phyloP scores from a whole-genome alignment of 2,329 filamentous ascomycete genomes.

The Pleoardoris graminearum region DNA sequence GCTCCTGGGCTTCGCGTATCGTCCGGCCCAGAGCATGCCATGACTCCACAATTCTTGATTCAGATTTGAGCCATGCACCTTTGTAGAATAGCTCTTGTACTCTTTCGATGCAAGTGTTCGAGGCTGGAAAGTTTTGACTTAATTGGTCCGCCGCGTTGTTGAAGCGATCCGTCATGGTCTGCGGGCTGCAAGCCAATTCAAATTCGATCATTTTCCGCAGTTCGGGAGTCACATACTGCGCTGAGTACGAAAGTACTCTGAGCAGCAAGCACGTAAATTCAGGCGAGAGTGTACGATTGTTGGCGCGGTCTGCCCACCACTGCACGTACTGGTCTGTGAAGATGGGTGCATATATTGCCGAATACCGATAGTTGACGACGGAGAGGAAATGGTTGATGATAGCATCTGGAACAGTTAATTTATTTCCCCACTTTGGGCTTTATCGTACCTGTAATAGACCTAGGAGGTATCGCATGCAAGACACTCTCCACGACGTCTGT shows the following conservation, averaged over 20 bases:
- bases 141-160: slow-evolving; percentile 50
- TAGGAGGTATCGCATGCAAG: slow-evolving; percentile 35
- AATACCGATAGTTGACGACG: slow-evolving; percentile 53
- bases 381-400: slow-evolving; percentile 53
- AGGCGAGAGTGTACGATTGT: slow-evolving; percentile 42
- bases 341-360: slow-evolving; percentile 51
- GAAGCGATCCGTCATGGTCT: slow-evolving; percentile 48
- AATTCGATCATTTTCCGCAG: slow-evolving; percentile 49
- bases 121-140: slow-evolving; percentile 49
- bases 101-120: slow-evolving; percentile 50
- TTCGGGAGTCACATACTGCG: slow-evolving; percentile 47
- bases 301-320: slow-evolving; percentile 51
- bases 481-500: slow-evolving; percentile 40
- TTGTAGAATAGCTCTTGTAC: slow-evolving; percentile 57
- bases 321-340: slow-evolving; percentile 51
- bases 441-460: slow-evolving; percentile 41
- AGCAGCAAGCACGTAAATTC: slow-evolving; percentile 55
- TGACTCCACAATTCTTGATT: slow-evolving; percentile 53
- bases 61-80: slow-evolving; percentile 53
- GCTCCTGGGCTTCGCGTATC: slow-evolving; percentile 55
- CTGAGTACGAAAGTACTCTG: slow-evolving; percentile 52
- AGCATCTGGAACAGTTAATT: slow-evolving; percentile 45
- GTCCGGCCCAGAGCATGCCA: slow-evolving; percentile 53
- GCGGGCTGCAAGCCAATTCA: slow-evolving; percentile 48
- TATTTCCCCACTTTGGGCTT: no score